Base-by-base conservation (phyloP, 495 filamentous ascomycete species). In the Aeminium ludgeri region DNA sequence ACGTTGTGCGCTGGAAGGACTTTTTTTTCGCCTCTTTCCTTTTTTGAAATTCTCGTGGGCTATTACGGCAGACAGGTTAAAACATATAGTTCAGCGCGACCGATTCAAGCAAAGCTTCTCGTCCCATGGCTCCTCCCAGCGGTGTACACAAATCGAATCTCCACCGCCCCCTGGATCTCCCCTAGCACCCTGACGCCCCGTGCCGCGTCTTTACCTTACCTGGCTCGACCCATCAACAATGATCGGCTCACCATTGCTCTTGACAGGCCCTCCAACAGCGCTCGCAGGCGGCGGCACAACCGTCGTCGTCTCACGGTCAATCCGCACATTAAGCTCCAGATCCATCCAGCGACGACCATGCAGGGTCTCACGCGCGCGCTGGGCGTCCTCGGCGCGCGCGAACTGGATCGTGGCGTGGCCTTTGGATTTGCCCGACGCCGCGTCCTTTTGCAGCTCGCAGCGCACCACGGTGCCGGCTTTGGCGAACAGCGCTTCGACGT, bases 351-450 rank as follows among this genome's bases (percentile, higher is more conserved):
- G 10, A 12, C 8, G 33, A 13, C 40, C 34, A 35, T 60, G 42
- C 23, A 60, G 46, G 7, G 25, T 27, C 4, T 28, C n/a, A 11
- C 51, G 44, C 2, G 55, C 57, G 27, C 43, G 17, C 15, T 45
- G 28, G 12, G 57, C 57, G 18, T 54, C 50, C 23, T 44, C 49
- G 12, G 45, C 46, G 4, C 41, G 43, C 5, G 27, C 31, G 33
- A 49, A 60, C 19, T 44, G 43, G n/a, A 52, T 52, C 11, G 49
- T 55, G 12, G 51, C 57, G 3, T 18, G 10, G 28, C 55, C 55
- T 32, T 52, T 60, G 15, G 35, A 48, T 11, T 37, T 39, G 10
- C 53, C 55, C 1, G 43, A 47, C 25, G 37, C 30, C 20, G 38
- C 4, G 27, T 55, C 40, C 30, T 49, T 53, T 28, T 46, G 51